These are phyloP conservation scores for Hymenoscyphus infarciens DNA, from an alignment of 2,329 filamentous ascomycete genomes.

Conservation along the genomic window DNA sequence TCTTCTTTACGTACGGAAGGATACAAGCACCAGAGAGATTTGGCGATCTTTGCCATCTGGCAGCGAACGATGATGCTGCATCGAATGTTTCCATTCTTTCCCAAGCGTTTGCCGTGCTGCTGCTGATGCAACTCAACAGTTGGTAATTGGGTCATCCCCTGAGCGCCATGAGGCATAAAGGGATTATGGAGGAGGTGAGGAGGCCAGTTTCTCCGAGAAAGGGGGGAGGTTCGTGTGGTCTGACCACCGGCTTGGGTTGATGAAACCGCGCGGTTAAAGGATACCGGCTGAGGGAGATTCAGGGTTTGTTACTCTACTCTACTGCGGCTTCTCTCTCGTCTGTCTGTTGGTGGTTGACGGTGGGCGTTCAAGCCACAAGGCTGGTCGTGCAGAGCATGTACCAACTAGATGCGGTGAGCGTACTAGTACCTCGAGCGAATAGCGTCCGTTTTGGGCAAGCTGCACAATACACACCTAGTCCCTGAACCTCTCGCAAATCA, in stretches of 20 bases:
- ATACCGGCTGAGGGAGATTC: neutral
- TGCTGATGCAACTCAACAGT: neutral
- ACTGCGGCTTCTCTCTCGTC: neutral
- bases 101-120: neutral
- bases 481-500: neutral
- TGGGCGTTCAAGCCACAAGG: neutral
- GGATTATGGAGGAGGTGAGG: neutral
- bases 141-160: neutral
- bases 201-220: neutral
- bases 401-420: neutral
- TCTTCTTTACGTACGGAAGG: neutral
- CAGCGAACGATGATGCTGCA: neutral
- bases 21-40: neutral
- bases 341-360: neutral
- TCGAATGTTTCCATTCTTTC: neutral
- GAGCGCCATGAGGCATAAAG: neutral
- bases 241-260: neutral
- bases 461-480: neutral
- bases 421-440: neutral
- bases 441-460: neutral
- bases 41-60: neutral
- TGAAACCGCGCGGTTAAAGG: constrained; percentile 3
- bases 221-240: neutral
- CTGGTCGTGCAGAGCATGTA: neutral
- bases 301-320: neutral